Conservation (phyloP, 225 moss, liverwort and hornwort species). For the Bryum argenteum region DNA sequence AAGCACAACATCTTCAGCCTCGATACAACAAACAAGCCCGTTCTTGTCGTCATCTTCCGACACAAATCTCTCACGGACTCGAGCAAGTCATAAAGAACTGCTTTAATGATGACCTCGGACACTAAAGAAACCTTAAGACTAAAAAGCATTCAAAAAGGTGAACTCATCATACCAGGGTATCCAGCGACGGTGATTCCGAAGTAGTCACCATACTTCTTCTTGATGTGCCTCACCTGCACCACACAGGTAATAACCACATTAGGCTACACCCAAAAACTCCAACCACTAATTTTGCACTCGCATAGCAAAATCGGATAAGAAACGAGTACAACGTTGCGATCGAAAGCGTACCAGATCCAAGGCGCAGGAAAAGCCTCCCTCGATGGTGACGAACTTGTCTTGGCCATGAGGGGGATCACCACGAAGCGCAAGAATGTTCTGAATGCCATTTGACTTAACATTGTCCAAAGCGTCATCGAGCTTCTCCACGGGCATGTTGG, state of each 20-base stretch:
- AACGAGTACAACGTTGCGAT: background rate
- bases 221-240: conserved; percentile 88
- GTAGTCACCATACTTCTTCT: conserved; percentile 74
- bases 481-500: conserved; percentile 95
- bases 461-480: conserved; percentile 73
- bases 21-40: background rate
- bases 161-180: conserved; percentile 79
- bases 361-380: conserved; percentile 87
- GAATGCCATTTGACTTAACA: conserved; percentile 81
- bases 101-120: conserved; percentile 32
- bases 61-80: conserved; percentile 31
- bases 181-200: conserved; percentile 99
- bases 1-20: conserved; percentile 1
- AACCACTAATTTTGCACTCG: no score
- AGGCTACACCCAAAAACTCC: background rate
- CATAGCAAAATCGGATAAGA: no score
- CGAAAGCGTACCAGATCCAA: conserved; percentile 72
- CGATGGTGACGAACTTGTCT: conserved; percentile 80
- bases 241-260: background rate
- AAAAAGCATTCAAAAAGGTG: conserved; percentile 22
- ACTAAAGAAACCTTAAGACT: background rate
- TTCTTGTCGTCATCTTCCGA: conserved; percentile 22
- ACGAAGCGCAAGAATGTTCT: conserved; percentile 94
- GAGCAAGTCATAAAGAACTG: conserved; percentile 27
- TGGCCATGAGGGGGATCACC: conserved; percentile 97